phyloP scores from a whole-genome alignment of 176 grass and related monocot genomes.

The Oryza nivara region DNA sequence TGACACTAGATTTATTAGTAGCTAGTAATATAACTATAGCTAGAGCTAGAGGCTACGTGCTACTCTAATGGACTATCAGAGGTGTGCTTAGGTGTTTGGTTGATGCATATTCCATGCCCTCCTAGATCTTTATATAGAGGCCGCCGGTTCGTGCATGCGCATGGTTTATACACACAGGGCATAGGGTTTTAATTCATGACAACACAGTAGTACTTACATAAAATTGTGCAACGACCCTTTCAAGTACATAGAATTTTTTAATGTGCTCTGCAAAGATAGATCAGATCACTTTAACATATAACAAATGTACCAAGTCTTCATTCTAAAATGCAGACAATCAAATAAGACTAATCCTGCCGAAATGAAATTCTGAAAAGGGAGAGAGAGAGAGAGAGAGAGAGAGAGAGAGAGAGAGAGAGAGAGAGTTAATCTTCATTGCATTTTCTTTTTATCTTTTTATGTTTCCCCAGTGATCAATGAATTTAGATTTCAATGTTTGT shows the following conservation, averaged over 20 bases:
- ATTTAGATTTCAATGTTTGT: too few relatives aligned
- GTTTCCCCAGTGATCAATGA: too few relatives aligned
- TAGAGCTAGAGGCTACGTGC: neutral
- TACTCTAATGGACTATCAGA: neutral
- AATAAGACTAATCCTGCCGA: neutral
- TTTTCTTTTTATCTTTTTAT: neutral
- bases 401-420: too few relatives aligned
- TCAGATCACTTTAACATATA: neutral
- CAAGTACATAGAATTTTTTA: too few relatives aligned
- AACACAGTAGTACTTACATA: neutral
- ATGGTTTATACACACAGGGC: neutral
- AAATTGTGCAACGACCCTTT: too few relatives aligned
- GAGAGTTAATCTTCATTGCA: neutral
- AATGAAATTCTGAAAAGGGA: neutral
- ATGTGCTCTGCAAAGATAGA: neutral
- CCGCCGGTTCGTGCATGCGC: too few relatives aligned
- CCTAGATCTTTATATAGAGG: slow-evolving; percentile 10
- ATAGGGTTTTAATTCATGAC: neutral
- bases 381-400: neutral
- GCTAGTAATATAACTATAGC: neutral
- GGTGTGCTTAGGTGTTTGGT: neutral
- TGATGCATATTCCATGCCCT: neutral
- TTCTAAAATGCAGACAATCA: too few relatives aligned
- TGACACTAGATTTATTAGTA: neutral
- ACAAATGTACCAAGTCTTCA: neutral